A percentile compares a stretch with the other conserved stretches of the same genome.
Conservation (phyloP, 768 basidiomycete genomes). For the Russula earlei region DNA sequence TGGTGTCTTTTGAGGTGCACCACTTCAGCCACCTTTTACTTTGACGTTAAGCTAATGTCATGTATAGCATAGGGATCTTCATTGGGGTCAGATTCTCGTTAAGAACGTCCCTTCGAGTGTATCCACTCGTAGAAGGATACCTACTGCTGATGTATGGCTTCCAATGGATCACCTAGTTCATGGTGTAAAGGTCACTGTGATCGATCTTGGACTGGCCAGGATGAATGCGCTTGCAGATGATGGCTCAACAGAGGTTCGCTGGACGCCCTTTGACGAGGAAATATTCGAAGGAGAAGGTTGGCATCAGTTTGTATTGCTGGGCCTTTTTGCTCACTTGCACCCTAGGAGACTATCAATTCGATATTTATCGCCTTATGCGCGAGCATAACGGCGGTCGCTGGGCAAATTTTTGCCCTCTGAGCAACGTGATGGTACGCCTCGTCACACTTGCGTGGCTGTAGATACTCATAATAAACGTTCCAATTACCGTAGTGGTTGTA, state of each 20-base stretch:
- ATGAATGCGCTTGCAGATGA: constrained; percentile 51
- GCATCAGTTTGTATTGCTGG: not conserved
- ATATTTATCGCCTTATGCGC: constrained; percentile 87
- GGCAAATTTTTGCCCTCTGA: constrained; percentile 69
- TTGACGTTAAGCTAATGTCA: not conserved
- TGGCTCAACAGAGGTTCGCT: constrained; percentile 42
- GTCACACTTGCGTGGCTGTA: not conserved
- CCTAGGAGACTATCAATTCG: constrained; percentile 86
- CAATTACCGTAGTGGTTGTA: constrained; percentile 72
- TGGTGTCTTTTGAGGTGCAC: constrained; percentile 80
- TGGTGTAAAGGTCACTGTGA: constrained; percentile 75
- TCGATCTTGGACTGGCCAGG: constrained; percentile 89
- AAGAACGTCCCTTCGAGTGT: constrained; percentile 35
- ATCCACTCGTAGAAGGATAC: constrained; percentile 23
- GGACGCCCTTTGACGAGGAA: constrained; percentile 80
- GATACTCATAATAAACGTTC: not conserved
- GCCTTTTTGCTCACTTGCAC: not conserved
- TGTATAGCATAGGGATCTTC: constrained; percentile 91
- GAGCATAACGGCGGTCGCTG: constrained; percentile 51
- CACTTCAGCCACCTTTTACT: not conserved
- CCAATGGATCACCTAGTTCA: constrained; percentile 58
- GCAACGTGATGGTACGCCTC: constrained; percentile 77
- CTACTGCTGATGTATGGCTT: constrained; percentile 21
- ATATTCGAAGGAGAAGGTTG: constrained; percentile 87
- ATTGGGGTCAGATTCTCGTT: constrained; percentile 93